A percentile compares a stretch with the other conserved stretches of the same genome.
phyloP scores from a whole-genome alignment of 345 rosid species.

The Cardamine occulta region DNA sequence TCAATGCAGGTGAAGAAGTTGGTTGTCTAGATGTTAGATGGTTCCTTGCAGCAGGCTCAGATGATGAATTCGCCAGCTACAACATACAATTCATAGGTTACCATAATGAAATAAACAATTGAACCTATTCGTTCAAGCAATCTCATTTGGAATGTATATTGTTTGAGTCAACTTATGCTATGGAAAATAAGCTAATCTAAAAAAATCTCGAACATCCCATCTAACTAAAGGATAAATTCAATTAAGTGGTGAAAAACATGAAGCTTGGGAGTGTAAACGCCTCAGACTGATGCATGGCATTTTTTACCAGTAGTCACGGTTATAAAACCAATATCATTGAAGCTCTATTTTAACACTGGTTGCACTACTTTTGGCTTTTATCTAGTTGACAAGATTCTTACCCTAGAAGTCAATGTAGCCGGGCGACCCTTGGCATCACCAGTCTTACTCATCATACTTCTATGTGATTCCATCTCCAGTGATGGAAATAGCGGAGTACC shows the following conservation, averaged over 20 bases:
- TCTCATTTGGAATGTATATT: too few species aligned
- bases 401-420: slow-evolving; percentile 75
- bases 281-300: background rate
- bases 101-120: slow-evolving; percentile 15
- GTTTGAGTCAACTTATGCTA: background rate
- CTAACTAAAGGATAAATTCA: background rate
- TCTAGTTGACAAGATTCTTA: slow-evolving; percentile 53
- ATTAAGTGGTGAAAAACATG: too few species aligned
- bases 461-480: slow-evolving; percentile 90
- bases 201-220: background rate
- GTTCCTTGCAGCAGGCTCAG: slow-evolving; percentile 62
- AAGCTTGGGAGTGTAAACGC: background rate
- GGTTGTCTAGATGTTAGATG: slow-evolving; percentile 68
- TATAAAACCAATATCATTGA: background rate
- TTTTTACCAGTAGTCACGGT: background rate
- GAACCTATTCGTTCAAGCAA: background rate
- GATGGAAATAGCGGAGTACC: slow-evolving; percentile 98
- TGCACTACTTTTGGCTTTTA: background rate
- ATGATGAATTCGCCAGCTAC: slow-evolving; percentile 76
- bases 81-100: slow-evolving; percentile 33
- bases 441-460: slow-evolving; percentile 70
- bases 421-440: slow-evolving; percentile 67
- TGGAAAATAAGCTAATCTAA: background rate
- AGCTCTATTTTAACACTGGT: background rate
- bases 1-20: slow-evolving; percentile 72